These are phyloP conservation scores for Lepidium sativum DNA, from an alignment of 345 rosid species.

Conservation along the genomic window DNA sequence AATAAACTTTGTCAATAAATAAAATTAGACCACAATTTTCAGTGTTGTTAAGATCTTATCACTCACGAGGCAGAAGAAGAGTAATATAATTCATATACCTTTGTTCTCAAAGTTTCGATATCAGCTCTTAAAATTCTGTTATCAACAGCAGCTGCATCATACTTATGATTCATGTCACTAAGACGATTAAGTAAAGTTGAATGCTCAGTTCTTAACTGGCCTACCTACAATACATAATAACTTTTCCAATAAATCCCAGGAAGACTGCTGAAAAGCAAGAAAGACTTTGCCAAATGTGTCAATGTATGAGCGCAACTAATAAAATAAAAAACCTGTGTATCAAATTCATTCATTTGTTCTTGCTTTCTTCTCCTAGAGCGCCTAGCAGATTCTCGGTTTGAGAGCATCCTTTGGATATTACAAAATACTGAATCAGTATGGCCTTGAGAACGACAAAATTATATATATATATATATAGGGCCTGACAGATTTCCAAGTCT, in stretches of 20 bases:
- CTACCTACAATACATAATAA: constrained; percentile 43
- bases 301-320: not conserved
- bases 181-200: constrained; percentile 55
- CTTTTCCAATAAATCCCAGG: not conserved
- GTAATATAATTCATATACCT: constrained; percentile 34
- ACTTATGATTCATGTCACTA: constrained; percentile 66
- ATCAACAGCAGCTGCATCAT: constrained; percentile 68
- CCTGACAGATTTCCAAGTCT: not conserved
- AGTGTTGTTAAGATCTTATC: not conserved
- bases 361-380: constrained; percentile 95
- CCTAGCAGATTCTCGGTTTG: constrained; percentile 97
- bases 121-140: constrained; percentile 93
- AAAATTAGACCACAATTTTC: not conserved
- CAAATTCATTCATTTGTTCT: constrained; percentile 81
- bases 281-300: not conserved
- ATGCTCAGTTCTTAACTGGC: constrained; percentile 68
- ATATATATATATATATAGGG: not conserved
- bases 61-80: not conserved
- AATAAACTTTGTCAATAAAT: not conserved
- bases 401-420: constrained; percentile 61
- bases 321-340: constrained; percentile 54
- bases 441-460: not conserved
- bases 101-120: constrained; percentile 82
- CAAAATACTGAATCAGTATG: not conserved
- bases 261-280: not conserved